Base-by-base conservation (phyloP, 1,284 basidiomycete genomes). In the Singerocomus inundabilis region DNA sequence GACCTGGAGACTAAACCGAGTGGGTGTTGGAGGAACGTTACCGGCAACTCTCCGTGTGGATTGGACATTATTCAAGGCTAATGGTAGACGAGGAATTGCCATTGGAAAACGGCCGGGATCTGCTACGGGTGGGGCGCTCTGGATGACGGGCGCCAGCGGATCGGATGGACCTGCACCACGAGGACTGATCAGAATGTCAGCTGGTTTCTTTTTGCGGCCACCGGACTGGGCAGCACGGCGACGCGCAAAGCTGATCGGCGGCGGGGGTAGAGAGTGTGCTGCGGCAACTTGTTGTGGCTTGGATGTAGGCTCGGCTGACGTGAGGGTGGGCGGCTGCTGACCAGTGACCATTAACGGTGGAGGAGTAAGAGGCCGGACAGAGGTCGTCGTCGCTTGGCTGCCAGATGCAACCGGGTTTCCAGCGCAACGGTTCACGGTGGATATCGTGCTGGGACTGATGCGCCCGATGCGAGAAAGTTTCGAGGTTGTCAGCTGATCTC, bases 151-250 rank as follows among this genome's bases (percentile, higher is more conserved):
- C 44, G 78, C 78, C 30, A 84, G 69, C 48, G 79, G 75, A 57
- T 82, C 78, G 6, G 69, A 66, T 0, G 78, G 75, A 35, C 78
- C 76, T 1, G 73, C 62, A 51, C 82, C 82, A 42, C 82, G 71
- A 6, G 86, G 85, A 57, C 80, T 84, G 70, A 89, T 88, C 55
- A 87, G 62, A 52, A 88, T 84, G 62, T 89, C 87, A 3, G 87
- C 86, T 0, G 86, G 86, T 64, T 88, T 89, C 67, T 74, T 83
- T 68, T 81, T 84, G 26, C 70, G 72, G 15, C 70, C 70, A 5
- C 80, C 82, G 0, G 81, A 55, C 53, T 81, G 79, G 30, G 76
- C 79, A 7, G 85, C 83, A 38, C 85, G 79, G 44, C 86, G 83
- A 32, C 78, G 77, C 16, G 84, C 82, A 67, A 89, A 88, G 67